Percentiles rank a stretch among this genome's conserved stretches.
Evolutionary conservation across 768 basidiomycete genomes (phyloP).

Genomic region (Podaxis rugospora): DNA sequence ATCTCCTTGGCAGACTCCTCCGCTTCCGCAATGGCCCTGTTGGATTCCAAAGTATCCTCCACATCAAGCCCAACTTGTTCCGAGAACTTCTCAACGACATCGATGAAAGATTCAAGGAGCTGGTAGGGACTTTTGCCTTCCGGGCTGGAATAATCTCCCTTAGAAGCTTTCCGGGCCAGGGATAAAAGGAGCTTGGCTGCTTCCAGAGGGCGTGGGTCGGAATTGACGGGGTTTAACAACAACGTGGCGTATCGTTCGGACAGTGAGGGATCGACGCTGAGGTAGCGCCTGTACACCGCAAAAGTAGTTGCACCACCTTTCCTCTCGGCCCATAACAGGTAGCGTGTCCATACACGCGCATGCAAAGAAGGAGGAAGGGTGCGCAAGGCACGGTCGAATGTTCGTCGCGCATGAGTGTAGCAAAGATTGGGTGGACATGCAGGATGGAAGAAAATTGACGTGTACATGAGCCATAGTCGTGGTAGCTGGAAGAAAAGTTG

Average conservation of each 20-base stretch:
- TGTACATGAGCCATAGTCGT: conserved; percentile 90
- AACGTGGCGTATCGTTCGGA: conserved; percentile 76
- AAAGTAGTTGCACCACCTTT: conserved; percentile 78
- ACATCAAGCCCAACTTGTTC: conserved; percentile 91
- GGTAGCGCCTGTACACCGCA: conserved; percentile 83
- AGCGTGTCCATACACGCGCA: conserved; percentile 86
- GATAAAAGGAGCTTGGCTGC: conserved; percentile 88
- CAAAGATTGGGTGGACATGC: conserved; percentile 80
- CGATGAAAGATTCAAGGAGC: conserved; percentile 87
- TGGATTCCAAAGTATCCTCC: conserved; percentile 63
- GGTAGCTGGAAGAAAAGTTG: conserved; percentile 59
- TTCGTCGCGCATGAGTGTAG: conserved; percentile 87
- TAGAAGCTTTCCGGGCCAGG: conserved; percentile 77
- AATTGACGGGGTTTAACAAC: conserved; percentile 56
- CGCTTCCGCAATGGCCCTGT: conserved; percentile 43
- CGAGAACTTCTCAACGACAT: conserved; percentile 83
- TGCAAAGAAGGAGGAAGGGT: conserved; percentile 93
- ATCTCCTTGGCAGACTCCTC: conserved; percentile 39
- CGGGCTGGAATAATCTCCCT: conserved; percentile 79
- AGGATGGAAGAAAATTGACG: conserved; percentile 86
- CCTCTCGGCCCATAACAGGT: conserved; percentile 87
- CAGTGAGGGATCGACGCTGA: conserved; percentile 72
- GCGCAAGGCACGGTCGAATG: conserved; percentile 91
- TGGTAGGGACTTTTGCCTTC: conserved; percentile 97
- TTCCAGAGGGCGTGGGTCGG: conserved; percentile 74